phyloP scores from a whole-genome alignment of 2,329 filamentous ascomycete genomes.

The Albifimbria verrucaria region DNA sequence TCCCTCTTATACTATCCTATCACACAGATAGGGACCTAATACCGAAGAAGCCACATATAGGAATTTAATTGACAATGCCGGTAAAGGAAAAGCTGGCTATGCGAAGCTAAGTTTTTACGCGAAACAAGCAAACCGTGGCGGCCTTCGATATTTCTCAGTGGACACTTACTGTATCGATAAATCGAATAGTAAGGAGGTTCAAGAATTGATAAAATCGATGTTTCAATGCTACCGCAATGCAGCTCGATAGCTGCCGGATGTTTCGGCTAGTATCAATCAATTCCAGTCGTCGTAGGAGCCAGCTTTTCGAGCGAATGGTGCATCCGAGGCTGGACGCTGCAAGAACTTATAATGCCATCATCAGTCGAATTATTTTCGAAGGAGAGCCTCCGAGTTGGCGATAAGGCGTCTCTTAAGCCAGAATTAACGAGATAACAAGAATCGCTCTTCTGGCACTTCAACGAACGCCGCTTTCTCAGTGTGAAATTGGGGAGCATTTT shows the following conservation, averaged over 20 bases:
- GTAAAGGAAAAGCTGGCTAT: constrained; percentile 5
- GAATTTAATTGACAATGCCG: constrained; percentile 6
- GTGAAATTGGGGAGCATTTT: constrained; percentile 12
- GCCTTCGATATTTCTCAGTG: constrained; percentile 13
- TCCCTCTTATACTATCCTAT: constrained; percentile 15
- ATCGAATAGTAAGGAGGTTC: constrained; percentile 6
- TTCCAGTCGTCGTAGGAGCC: too few species aligned
- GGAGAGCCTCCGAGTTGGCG: constrained; percentile 14
- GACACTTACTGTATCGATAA: constrained; percentile 17
- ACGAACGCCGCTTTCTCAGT: constrained; percentile 6
- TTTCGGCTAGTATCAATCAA: constrained; percentile 8
- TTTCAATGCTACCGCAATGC: constrained; percentile 13
- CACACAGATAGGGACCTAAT: constrained; percentile 16
- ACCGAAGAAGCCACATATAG: constrained; percentile 11
- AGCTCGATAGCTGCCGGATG: constrained; percentile 11
- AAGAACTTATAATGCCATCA: constrained; percentile 17
- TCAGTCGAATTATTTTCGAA: constrained; percentile 19
- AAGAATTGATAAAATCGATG: constrained; percentile 13
- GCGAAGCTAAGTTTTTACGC: constrained; percentile 12
- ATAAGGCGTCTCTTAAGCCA: constrained; percentile 15
- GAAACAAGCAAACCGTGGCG: constrained; percentile 5
- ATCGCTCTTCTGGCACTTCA: constrained; percentile 14
- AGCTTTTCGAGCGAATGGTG: background rate
- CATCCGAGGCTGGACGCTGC: background rate
- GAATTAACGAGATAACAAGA: constrained; percentile 17